Conservation (phyloP, 2,329 filamentous ascomycete species). For the Aspergillus sp. region DNA sequence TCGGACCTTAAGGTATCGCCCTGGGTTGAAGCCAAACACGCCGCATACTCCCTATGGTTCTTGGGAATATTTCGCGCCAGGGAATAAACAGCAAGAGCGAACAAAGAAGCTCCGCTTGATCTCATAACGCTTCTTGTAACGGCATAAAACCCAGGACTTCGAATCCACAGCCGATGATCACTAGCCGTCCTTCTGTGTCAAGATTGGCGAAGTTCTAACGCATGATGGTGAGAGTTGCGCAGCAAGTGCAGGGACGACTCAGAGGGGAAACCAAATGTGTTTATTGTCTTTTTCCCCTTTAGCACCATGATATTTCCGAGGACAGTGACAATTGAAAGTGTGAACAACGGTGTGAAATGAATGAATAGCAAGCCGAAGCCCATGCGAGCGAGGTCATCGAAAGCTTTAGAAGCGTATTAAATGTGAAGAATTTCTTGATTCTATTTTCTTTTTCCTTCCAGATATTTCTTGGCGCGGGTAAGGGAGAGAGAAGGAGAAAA, state of each 20-base stretch:
- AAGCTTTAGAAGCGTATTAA: constrained; percentile 2
- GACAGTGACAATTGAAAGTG: background rate
- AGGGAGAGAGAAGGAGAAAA: background rate
- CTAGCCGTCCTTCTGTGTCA: background rate
- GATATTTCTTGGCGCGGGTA: constrained; percentile 6
- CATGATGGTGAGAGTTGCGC: background rate
- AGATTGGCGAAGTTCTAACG: background rate
- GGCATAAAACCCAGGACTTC: background rate
- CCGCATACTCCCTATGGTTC: background rate
- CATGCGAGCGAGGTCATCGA: background rate
- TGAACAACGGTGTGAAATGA: background rate
- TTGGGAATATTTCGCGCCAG: background rate
- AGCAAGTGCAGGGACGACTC: background rate
- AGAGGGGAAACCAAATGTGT: background rate
- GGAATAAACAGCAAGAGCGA: no score
- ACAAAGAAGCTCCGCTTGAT: background rate
- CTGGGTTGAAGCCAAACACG: background rate
- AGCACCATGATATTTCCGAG: background rate
- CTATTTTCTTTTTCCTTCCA: background rate
- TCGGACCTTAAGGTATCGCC: background rate
- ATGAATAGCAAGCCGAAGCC: background rate
- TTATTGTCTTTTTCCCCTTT: background rate
- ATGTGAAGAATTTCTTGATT: constrained; percentile 8
- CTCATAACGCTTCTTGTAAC: background rate
- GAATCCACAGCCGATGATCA: background rate